Evolutionary conservation across 441 rosid species (phyloP).

Genomic region (Corymbia calophylla): DNA sequence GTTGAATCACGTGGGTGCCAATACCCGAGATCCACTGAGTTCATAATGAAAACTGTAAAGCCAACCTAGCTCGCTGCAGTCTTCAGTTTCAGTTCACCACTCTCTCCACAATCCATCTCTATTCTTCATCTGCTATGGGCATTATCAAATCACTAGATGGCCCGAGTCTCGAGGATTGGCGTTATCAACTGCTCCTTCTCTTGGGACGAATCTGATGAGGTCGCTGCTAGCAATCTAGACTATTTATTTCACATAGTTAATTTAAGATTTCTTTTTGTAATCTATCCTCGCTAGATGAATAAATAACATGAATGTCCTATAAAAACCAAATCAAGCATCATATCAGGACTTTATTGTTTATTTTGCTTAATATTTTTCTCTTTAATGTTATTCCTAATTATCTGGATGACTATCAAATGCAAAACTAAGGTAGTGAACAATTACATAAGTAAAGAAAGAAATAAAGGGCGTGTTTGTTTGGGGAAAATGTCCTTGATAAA

Average conservation of each 20-base stretch:
- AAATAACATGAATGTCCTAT: no score
- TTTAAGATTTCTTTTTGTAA: neutral
- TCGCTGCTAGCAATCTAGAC: neutral
- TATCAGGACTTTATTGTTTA: neutral
- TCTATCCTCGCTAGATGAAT: no score
- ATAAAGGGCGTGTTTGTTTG: no score
- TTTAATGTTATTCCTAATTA: neutral
- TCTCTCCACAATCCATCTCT: no score
- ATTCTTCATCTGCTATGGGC: neutral
- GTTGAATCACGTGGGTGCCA: no score
- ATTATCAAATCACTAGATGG: neutral
- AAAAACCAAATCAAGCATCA: no score
- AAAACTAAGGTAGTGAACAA: neutral
- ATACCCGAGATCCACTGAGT: no score
- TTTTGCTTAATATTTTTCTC: neutral
- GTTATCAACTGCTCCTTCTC: neutral
- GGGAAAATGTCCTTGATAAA: no score
- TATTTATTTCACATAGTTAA: neutral
- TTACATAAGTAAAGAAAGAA: neutral
- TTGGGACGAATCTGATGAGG: neutral
- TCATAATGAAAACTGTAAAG: no score
- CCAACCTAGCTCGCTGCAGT: no score
- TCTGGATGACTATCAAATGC: neutral
- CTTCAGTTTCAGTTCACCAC: no score
- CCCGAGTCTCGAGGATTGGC: neutral